These are phyloP conservation scores for Bacidia rubella DNA, from an alignment of 495 filamentous ascomycete genomes.

Conservation along the genomic window DNA sequence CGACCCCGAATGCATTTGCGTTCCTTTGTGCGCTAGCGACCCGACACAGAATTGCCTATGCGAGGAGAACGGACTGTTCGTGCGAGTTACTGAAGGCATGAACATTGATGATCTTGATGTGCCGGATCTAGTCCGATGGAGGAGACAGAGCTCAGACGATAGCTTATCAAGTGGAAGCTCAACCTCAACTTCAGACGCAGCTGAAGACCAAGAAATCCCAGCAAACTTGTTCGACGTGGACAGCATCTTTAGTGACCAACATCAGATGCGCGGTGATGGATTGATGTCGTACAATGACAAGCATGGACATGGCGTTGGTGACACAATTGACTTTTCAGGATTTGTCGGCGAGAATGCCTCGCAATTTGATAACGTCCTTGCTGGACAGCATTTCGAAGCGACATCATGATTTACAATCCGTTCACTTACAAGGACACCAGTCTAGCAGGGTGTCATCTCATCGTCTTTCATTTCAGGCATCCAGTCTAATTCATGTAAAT, in stretches of 20 bases:
- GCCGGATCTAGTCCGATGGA: slow-evolving; percentile 8
- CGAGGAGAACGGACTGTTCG: slow-evolving; percentile 12
- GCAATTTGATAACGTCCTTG: neutral
- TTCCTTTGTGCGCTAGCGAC: slow-evolving; percentile 13
- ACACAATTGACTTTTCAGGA: neutral
- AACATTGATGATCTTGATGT: slow-evolving; percentile 17
- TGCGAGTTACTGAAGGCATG: slow-evolving; percentile 13
- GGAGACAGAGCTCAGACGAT: neutral
- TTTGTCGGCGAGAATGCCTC: neutral
- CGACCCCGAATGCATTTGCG: slow-evolving; percentile 10
- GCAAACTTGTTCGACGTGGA: too few species aligned
- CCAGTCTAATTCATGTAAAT: too few species aligned
- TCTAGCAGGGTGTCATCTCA: neutral
- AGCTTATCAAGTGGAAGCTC: neutral
- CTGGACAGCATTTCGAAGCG: too few species aligned
- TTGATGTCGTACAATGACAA: neutral
- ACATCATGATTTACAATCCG: too few species aligned
- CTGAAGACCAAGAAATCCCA: too few species aligned
- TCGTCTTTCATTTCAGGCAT: too few species aligned
- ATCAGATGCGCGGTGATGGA: too few species aligned
- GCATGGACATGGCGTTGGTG: neutral
- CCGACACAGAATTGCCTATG: slow-evolving; percentile 15
- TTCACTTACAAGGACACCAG: too few species aligned
- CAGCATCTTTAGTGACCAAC: too few species aligned
- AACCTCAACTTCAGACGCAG: neutral